A percentile compares a stretch with the other conserved stretches of the same genome.
Conservation (phyloP, 257 asterid species). For the Pogostemon cablin region DNA sequence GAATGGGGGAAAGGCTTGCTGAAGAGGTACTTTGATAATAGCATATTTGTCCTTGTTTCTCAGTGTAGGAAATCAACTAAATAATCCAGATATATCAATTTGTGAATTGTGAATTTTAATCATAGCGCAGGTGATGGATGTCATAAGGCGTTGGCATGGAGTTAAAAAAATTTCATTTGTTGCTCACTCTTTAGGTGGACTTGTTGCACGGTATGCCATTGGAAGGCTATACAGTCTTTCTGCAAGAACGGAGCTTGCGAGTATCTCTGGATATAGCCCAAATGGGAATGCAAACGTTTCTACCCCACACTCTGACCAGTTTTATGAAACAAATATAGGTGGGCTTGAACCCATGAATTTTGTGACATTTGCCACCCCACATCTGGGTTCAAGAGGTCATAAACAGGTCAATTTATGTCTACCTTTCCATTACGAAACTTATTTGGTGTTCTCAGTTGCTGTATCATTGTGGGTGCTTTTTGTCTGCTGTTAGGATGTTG, state of each 20-base stretch:
- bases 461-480: background rate
- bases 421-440: background rate
- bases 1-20: constrained; percentile 93
- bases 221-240: constrained; percentile 63
- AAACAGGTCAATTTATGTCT: constrained; percentile 57
- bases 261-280: constrained; percentile 36
- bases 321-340: constrained; percentile 53
- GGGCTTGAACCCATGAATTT: constrained; percentile 88
- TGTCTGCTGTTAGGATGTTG: background rate
- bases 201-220: constrained; percentile 86
- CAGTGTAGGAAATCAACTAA: constrained; percentile 1
- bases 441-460: background rate
- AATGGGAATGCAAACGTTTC: constrained; percentile 38
- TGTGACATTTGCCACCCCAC: constrained; percentile 92
- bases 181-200: constrained; percentile 96
- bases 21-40: constrained; percentile 78
- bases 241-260: constrained; percentile 31
- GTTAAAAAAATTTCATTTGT: constrained; percentile 77
- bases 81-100: constrained; percentile 20
- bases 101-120: constrained; percentile 31
- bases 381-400: constrained; percentile 85
- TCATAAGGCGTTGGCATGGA: constrained; percentile 73
- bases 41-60: constrained; percentile 33
- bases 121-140: constrained; percentile 82
- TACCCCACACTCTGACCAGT: constrained; percentile 29